Base-by-base conservation (phyloP, 164 flowering plant species). In the Vitis rupestris region DNA sequence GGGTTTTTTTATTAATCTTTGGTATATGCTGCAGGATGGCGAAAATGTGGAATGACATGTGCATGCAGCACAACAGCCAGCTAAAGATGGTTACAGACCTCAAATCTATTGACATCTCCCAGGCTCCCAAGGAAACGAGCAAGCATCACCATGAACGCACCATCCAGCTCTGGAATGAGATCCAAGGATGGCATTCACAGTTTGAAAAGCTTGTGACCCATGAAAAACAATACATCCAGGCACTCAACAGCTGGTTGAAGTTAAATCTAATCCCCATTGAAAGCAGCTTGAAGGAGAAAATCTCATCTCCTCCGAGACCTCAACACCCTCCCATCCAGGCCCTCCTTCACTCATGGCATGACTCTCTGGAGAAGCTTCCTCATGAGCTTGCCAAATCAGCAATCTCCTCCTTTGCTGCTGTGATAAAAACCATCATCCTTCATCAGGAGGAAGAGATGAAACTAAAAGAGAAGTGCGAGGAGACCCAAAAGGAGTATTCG, bases 181-280 rank as follows among this genome's bases (percentile, higher is more conserved):
- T 87, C 60, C 74, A 78, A 58, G 87, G 83, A n/a, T 94, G 97
- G 97, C 79, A 74, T 47, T 60, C 64, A 0, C 80, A 89, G 29
- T 89, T 92, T 50, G 84, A 83, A 9, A 88, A 86, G 63, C 85
- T 89, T 5, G 87, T 87, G 69, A 63, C 61, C 52, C 81, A 85
- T 65, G 93, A 94, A 62, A 92, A 87, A 54, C 83, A 84, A 9
- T 92, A 89, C 82, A 79, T 92, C 48, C 76, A 71, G 17, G 76
- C 89, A 54, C 93, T 94, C 23, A 76, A 81, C 69, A 78, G 75
- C 73, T 94, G 97, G 98, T 71, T 94, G 78, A 89, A 89, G 72
- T 77, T 84, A 17, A 94, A 88, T 71, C 85, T 94, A 63, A 82
- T 92, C 66, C 98, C 98, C 9, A 90, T 90, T 12, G 98, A 92